phyloP scores from a whole-genome alignment of 164 flowering plant species.

The Piper betle region DNA sequence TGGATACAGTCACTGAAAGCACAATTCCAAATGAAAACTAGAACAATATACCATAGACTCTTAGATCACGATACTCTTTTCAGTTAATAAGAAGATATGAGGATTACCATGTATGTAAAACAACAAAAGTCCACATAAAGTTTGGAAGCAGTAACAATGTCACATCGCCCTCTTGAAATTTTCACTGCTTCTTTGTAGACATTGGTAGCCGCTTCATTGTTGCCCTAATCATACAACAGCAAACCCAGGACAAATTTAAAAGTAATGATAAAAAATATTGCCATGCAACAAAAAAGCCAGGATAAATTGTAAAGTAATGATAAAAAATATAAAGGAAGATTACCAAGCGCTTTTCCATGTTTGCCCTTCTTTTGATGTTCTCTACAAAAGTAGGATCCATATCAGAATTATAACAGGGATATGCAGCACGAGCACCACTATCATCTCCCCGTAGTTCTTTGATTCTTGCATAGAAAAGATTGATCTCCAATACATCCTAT shows the following conservation, averaged over 20 bases:
- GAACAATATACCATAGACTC: background rate
- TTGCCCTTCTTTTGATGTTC: conserved; percentile 42
- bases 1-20: background rate
- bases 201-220: conserved; percentile 41
- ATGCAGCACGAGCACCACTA: conserved; percentile 54
- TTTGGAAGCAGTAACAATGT: conserved; percentile 25
- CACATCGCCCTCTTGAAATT: conserved; percentile 29
- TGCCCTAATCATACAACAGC: conserved; percentile 43
- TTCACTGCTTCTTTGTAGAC: conserved; percentile 59
- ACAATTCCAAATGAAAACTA: background rate
- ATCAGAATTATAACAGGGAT: conserved; percentile 21
- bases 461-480: conserved; percentile 61
- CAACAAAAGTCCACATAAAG: conserved; percentile 48
- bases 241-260: background rate
- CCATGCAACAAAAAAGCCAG: background rate
- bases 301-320: background rate
- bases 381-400: conserved; percentile 36
- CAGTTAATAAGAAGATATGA: background rate
- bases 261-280: too few relatives aligned
- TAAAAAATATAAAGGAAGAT: background rate
- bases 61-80: too few relatives aligned
- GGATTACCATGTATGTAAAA: conserved; percentile 53
- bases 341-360: conserved; percentile 86
- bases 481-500: conserved; percentile 45
- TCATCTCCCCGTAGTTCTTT: conserved; percentile 69